phyloP scores from a whole-genome alignment of 2,329 filamentous ascomycete species.

The Phaeosphaeria sp. region DNA sequence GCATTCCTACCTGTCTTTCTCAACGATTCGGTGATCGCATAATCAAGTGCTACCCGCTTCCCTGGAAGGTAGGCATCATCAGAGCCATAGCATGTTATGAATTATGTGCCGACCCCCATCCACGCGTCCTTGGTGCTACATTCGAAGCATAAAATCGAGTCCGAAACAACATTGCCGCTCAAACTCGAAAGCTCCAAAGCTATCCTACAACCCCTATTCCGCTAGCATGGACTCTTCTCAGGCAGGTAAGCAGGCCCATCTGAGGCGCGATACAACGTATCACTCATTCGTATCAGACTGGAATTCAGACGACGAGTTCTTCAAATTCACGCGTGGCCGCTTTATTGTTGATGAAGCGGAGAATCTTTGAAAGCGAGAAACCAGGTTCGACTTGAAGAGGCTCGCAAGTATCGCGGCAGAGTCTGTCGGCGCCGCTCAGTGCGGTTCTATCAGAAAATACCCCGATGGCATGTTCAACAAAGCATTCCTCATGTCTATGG shows the following conservation, averaged over 20 bases:
- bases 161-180: constrained; percentile 1
- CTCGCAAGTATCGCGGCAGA: constrained; percentile 19
- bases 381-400: constrained; percentile 11
- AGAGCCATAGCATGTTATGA: background rate
- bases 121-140: background rate
- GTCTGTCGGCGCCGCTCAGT: constrained; percentile 22
- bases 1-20: too few relatives aligned
- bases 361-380: constrained; percentile 3
- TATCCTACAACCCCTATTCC: background rate
- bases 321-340: constrained; percentile 11
- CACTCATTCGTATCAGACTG: constrained; percentile 4
- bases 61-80: too few relatives aligned
- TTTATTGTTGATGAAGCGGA: constrained; percentile 7
- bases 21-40: too few relatives aligned
- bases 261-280: background rate
- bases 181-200: background rate
- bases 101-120: background rate
- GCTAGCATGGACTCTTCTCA: background rate
- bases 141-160: background rate
- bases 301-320: constrained; percentile 8
- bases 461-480: constrained; percentile 44
- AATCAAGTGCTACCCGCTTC: background rate
- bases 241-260: constrained; percentile 1
- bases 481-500: constrained; percentile 40
- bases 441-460: constrained; percentile 27